Evolutionary conservation across 1,284 basidiomycete genomes (phyloP), one percentile per base, ranked within the genome.

Genomic region (Cutaneotrichosporon sp.): DNA sequence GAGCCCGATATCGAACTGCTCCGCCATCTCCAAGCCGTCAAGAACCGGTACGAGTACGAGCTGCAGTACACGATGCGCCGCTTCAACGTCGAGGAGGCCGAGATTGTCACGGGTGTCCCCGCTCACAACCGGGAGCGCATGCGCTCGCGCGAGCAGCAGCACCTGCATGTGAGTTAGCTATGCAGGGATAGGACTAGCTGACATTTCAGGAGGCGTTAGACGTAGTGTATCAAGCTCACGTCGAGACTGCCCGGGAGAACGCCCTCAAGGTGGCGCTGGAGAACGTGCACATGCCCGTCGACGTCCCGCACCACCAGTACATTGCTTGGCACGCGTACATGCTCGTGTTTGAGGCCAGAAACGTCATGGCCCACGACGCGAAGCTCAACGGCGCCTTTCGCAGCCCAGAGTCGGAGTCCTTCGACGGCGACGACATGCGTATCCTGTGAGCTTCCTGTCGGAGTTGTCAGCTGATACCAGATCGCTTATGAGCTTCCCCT

Each of bases 401-500:
- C 24, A 63, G 59, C 54, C 53, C 27, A 8, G 59, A 18, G 11
- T 58, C 46, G 31, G 51, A 20, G 31, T 25, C 65, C 59, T 1
- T 16, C 53, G 16, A 59, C 54, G 55, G 45, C 20, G 64, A 69
- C 11, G 60, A 57, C 25, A 50, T 75, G 52, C 59, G 59, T 22
- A 53, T 62, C 6, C 69, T 60, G 69, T 72, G 54, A 62, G 70
- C n/a, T n/a, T n/a, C n/a, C n/a, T n/a, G n/a, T n/a, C 63, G n/a
- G n/a, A n/a, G n/a, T n/a, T n/a, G n/a, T n/a, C n/a, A 36, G 59
- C 60, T 66, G 16, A 65, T 55, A 2, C 8, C 56, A 76, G 77
- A 33, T 73, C 75, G 1, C 68, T 78, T 62, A 69, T 70, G 16
- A 73, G 71, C 34, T 80, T 79, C 64, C 73, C 78, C 2, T 79